Conservation (phyloP, 768 basidiomycete genomes). For the Lentinula sp. region DNA sequence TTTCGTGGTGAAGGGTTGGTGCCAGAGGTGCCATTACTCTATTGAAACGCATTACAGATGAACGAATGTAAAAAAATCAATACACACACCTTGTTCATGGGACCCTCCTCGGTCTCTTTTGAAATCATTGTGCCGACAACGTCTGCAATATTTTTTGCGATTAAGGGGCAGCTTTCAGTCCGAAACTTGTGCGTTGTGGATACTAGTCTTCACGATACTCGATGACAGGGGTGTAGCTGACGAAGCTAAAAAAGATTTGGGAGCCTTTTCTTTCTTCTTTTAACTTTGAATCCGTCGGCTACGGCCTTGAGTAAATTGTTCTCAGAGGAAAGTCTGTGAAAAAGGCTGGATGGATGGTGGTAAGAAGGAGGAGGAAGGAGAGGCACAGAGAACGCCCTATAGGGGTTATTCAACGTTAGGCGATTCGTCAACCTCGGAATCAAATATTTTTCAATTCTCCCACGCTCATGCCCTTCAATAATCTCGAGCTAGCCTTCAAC, state of each 20-base stretch:
- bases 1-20: background rate
- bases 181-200: background rate
- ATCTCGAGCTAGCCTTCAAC: too few species aligned
- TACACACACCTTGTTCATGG: background rate
- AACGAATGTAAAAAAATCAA: background rate
- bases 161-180: background rate
- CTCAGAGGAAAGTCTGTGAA: background rate
- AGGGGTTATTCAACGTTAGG: conserved; percentile 4
- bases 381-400: conserved; percentile 1
- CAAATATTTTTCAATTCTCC: background rate
- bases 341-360: background rate
- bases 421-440: conserved; percentile 1
- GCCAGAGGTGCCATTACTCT: background rate
- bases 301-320: background rate
- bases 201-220: background rate
- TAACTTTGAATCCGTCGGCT: too few species aligned
- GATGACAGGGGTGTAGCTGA: conserved; percentile 2
- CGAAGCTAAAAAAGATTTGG: background rate
- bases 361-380: background rate
- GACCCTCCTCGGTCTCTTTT: background rate
- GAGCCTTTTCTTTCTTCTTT: background rate
- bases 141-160: background rate
- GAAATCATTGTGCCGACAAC: background rate
- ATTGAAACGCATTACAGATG: background rate
- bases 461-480: background rate